Evolutionary conservation across 2,329 filamentous ascomycete genomes (phyloP).

Genomic region (Apiospora hydei): DNA sequence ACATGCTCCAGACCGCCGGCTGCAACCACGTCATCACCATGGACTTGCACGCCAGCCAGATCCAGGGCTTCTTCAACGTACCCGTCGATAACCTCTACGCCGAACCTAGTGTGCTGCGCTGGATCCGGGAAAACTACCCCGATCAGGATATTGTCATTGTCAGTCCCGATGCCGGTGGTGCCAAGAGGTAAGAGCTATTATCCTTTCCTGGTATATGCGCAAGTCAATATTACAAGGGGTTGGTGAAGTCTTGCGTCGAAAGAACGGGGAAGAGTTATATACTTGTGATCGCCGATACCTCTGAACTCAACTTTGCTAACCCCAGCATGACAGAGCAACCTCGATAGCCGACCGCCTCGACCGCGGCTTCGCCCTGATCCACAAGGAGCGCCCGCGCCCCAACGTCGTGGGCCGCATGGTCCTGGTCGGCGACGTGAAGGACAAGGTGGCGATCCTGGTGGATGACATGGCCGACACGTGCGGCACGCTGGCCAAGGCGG

Average conservation of each 20-base stretch:
- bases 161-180: conserved; percentile 91
- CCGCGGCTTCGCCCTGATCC: conserved; percentile 90
- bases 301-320: not conserved
- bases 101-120: conserved; percentile 88
- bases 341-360: conserved; percentile 93
- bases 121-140: conserved; percentile 87
- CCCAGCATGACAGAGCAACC: conserved; percentile 67
- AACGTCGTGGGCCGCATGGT: conserved; percentile 95
- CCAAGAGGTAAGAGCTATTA: conserved; percentile 69
- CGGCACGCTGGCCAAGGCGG: conserved; percentile 81
- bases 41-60: conserved; percentile 93
- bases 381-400: conserved; percentile 87
- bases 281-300: not conserved
- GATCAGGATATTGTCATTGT: conserved; percentile 90
- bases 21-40: conserved; percentile 95
- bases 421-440: conserved; percentile 91
- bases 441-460: conserved; percentile 93
- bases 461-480: conserved; percentile 99
- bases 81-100: conserved; percentile 84
- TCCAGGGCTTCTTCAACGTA: conserved; percentile 93
- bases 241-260: not conserved
- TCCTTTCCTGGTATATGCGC: not conserved
- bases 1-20: conserved; percentile 95
- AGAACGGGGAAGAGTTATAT: not conserved
- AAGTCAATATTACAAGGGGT: too few relatives aligned